A percentile compares a stretch with the other conserved stretches of the same genome.
phyloP scores from a whole-genome alignment of 2,329 filamentous ascomycete species.

The Aspergillus sojae region DNA sequence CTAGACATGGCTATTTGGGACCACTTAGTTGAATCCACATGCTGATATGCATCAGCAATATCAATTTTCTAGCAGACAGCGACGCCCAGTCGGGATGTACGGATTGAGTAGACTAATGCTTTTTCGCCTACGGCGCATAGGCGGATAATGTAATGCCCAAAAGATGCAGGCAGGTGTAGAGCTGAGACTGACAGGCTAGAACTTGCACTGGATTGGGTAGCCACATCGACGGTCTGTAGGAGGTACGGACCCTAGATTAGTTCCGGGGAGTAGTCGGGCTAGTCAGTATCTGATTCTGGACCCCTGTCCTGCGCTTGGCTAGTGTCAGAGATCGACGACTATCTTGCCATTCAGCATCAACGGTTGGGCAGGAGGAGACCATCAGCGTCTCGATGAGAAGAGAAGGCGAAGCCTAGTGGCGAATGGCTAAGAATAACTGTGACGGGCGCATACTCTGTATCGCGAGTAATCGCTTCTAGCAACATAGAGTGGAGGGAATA shows the following conservation, averaged over 20 bases:
- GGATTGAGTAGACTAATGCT: neutral
- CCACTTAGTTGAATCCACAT: slow-evolving; percentile 16
- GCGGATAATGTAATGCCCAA: slow-evolving; percentile 3
- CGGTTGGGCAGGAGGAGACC: neutral
- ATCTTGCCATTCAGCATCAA: neutral
- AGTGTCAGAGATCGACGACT: neutral
- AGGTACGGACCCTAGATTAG: neutral
- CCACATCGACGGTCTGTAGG: neutral
- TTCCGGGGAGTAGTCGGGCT: neutral
- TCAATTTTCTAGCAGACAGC: neutral
- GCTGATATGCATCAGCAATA: slow-evolving; percentile 13
- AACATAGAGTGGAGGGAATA: neutral
- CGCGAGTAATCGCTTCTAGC: neutral
- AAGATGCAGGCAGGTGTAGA: neutral
- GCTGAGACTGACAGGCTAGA: slow-evolving; percentile 3
- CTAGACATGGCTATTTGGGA: slow-evolving; percentile 4
- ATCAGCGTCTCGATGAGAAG: neutral
- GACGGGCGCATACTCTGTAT: neutral
- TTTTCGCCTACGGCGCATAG: neutral
- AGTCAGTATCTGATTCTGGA: neutral
- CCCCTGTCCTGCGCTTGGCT: neutral
- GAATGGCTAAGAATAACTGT: slow-evolving; percentile 12
- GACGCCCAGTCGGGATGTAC: neutral
- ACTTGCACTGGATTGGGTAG: slow-evolving; percentile 2
- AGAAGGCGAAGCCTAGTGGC: slow-evolving; percentile 8